Base-by-base conservation (phyloP, 2,329 filamentous ascomycete species). In the Akanthomyces muscarius region DNA sequence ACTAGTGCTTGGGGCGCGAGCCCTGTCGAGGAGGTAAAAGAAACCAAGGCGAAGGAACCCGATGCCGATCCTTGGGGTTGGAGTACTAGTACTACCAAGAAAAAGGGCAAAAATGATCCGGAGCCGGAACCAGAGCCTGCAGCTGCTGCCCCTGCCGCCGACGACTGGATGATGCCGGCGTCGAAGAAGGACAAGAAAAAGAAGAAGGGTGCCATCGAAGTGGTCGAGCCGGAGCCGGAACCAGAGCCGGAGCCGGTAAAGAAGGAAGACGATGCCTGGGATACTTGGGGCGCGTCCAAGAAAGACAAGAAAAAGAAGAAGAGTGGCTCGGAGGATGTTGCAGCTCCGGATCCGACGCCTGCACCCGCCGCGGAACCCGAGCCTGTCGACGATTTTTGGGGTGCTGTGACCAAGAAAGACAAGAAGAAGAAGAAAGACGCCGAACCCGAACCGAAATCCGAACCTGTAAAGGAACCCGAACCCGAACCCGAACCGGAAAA, bases 161-260 rank as follows among this genome's bases (percentile, higher is more conserved):
- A 71, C 54, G 65, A 65, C 44, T 69, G 65, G 62, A 62, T 68
- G 16, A 48, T 64, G 23, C 48, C 68, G 21, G 51, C 65, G 2
- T 68, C 69, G 10, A 75, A 74, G 67, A 77, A 74, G 66, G 69
- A 71, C 30, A 81, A 75, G 66, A 79, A 77, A 66, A 78, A 76
- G 65, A 78, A 75, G 65, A 73, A 69, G 52, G 69, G 65, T 14
- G 54, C 67, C 50, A 67, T 72, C 63, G 67, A 69, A 11, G 58
- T 67, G 36, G 66, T 61, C 18, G 69, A 66, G 71, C 41, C 10
- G 16, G 69, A 66, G 65, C n/a, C 66, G 1, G 65, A 67, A 10
- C 53, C 63, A 5, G 68, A 67, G 25, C 70, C 72, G 5, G 72
- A 74, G 33, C 68, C 72, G 48, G 68, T 67, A 45, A 68, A 70